A percentile compares a stretch with the other conserved stretches of the same genome.
Conservation (phyloP, 352 stramenopile species). For the Saprolegnia parasitica region DNA sequence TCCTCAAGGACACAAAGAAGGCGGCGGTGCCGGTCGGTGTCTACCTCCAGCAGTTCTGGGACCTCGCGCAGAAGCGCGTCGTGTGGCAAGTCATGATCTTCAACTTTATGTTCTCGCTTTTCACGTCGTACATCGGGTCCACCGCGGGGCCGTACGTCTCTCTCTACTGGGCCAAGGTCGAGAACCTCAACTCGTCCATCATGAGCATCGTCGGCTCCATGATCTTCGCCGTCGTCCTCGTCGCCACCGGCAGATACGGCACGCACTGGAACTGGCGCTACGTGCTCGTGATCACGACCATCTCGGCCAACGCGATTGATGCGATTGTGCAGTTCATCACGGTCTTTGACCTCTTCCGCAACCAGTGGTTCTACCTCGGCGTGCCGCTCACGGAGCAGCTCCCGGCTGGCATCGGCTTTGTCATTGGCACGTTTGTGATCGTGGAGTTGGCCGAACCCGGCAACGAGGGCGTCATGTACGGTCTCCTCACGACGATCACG, state of each 20-base stretch:
- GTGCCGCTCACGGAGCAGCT: conserved; percentile 44
- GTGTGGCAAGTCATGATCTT: conserved; percentile 29
- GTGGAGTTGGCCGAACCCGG: conserved; percentile 48
- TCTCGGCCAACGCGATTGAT: conserved; percentile 30
- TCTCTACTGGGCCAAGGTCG: conserved; percentile 46
- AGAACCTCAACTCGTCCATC: conserved; percentile 47
- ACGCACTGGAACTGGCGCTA: conserved; percentile 20
- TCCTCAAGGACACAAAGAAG: conserved; percentile 12
- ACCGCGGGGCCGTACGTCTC: conserved; percentile 57
- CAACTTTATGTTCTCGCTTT: conserved; percentile 34
- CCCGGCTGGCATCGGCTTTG: conserved; percentile 42
- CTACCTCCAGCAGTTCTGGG: conserved; percentile 5
- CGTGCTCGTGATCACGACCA: not conserved
- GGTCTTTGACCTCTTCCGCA: conserved; percentile 47
- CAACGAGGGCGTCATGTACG: conserved; percentile 27
- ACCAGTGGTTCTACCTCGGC: conserved; percentile 56
- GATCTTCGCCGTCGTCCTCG: conserved; percentile 48
- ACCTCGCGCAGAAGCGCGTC: conserved; percentile 17
- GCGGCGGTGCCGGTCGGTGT: not conserved
- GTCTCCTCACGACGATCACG: conserved; percentile 23
- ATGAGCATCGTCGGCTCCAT: conserved; percentile 46
- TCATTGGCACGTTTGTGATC: conserved; percentile 46
- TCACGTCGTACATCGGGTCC: not conserved
- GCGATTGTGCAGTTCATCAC: conserved; percentile 45
- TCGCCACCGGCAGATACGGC: conserved; percentile 36